Percentiles rank a stretch among this genome's conserved stretches.
Evolutionary conservation across 139 green algal species (phyloP).

Genomic region (Tetradesmus lagerheimii): DNA sequence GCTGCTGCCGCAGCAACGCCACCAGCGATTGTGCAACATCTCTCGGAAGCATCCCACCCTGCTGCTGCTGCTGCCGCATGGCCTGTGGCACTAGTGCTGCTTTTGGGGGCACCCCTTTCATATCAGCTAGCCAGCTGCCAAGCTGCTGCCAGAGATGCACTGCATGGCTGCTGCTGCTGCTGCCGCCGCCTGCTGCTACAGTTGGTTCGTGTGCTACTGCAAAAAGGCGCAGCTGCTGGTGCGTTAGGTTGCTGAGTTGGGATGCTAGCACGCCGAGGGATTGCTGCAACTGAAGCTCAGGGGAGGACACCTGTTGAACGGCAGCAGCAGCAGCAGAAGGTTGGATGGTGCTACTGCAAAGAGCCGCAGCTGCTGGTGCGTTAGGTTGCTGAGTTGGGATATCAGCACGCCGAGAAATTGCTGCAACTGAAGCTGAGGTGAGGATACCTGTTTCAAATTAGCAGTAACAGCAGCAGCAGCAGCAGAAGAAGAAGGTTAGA

Average conservation of each 20-base stretch:
- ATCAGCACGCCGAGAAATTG: too few species aligned
- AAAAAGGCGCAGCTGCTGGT: background rate
- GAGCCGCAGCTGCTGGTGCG: background rate
- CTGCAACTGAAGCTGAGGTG: too few species aligned
- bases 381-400: too few species aligned
- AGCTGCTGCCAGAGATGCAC: background rate
- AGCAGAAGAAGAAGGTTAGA: too few species aligned
- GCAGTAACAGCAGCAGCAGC: too few species aligned
- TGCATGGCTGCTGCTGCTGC: background rate
- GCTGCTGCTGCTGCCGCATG: background rate
- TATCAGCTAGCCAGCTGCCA: background rate
- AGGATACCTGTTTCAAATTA: too few species aligned
- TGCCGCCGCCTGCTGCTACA: background rate
- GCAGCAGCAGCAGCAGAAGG: slow-evolving; percentile 19
- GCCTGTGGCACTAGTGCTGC: slow-evolving; percentile 10
- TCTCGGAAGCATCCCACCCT: background rate
- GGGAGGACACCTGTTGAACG: background rate
- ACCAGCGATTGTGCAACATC: background rate
- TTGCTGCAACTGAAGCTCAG: background rate
- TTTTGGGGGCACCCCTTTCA: background rate
- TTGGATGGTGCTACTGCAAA: too few species aligned
- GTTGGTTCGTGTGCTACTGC: background rate
- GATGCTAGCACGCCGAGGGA: background rate
- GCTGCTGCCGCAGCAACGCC: slow-evolving; percentile 10
- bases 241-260: background rate